Evolutionary conservation across 257 asterid species (phyloP).

Genomic region (Hygrophila difformis): DNA sequence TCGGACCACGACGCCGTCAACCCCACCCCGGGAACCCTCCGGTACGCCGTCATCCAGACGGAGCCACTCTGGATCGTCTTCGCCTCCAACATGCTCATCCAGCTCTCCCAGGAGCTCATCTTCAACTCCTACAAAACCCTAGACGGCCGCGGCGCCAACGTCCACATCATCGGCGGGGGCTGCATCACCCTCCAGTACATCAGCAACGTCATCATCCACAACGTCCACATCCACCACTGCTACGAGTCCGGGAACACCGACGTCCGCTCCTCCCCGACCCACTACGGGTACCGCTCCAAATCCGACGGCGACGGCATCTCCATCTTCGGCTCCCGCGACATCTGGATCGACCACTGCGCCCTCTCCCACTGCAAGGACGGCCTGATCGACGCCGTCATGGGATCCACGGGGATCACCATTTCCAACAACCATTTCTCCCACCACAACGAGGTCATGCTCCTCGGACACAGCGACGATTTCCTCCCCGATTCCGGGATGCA

Average conservation of each 20-base stretch:
- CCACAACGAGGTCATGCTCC: constrained; percentile 63
- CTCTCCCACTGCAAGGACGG: constrained; percentile 68
- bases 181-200: constrained; percentile 57
- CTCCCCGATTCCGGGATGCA: constrained; percentile 78
- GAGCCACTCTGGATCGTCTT: constrained; percentile 77
- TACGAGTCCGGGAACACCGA: constrained; percentile 53
- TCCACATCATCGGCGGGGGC: constrained; percentile 62
- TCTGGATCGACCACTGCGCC: constrained; percentile 73
- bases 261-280: constrained; percentile 61
- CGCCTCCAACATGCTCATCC: constrained; percentile 52
- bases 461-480: constrained; percentile 65
- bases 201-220: constrained; percentile 56
- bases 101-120: constrained; percentile 53
- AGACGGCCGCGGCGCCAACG: constrained; percentile 57
- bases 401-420: constrained; percentile 59
- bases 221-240: constrained; percentile 58
- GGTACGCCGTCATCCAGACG: constrained; percentile 53
- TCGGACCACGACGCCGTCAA: constrained; percentile 56
- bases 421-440: constrained; percentile 61
- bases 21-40: constrained; percentile 59
- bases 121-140: constrained; percentile 65
- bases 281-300: constrained; percentile 45
- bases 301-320: constrained; percentile 79
- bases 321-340: constrained; percentile 45
- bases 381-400: constrained; percentile 61